Evolutionary conservation across 169 alveolate species (phyloP).

Genomic region (Cryptosporidium ubiquitum): DNA sequence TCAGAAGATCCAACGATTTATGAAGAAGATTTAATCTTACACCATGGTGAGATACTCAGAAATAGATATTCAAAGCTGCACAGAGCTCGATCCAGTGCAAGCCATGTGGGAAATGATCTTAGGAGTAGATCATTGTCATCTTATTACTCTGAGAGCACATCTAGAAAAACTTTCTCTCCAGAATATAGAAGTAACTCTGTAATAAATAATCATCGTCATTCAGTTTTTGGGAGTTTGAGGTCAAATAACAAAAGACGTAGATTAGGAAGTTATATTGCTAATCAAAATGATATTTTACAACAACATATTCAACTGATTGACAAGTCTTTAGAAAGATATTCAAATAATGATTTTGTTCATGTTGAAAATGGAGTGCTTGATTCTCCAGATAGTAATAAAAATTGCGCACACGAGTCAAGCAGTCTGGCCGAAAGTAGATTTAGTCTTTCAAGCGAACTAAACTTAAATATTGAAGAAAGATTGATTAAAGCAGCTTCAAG

Average conservation of each 20-base stretch:
- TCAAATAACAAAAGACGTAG: slow-evolving; percentile 33
- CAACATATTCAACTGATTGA: slow-evolving; percentile 65
- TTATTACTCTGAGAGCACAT: slow-evolving; percentile 22
- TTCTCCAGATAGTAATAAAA: neutral
- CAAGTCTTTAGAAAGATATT: slow-evolving; percentile 42
- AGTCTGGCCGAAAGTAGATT: neutral
- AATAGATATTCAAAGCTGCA: slow-evolving; percentile 25
- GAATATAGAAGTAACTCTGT: slow-evolving; percentile 54
- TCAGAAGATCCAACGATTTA: neutral
- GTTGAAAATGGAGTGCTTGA: neutral
- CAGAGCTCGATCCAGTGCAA: neutral
- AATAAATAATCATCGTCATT: neutral
- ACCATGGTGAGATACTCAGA: slow-evolving; percentile 55
- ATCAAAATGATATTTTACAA: slow-evolving; percentile 34
- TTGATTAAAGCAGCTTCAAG: neutral
- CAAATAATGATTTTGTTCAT: neutral
- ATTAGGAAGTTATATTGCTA: slow-evolving; percentile 43
- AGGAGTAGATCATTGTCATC: slow-evolving; percentile 68
- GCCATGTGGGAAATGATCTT: neutral
- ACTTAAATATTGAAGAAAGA: neutral
- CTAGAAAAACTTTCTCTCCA: neutral
- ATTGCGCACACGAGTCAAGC: neutral
- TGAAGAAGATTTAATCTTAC: slow-evolving; percentile 42
- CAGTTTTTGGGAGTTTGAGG: neutral
- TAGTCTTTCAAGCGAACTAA: neutral